A percentile compares a stretch with the other conserved stretches of the same genome.
These are phyloP conservation scores for Fusarium circinatum DNA, from an alignment of 2,329 filamentous ascomycete species.

Conservation along the genomic window DNA sequence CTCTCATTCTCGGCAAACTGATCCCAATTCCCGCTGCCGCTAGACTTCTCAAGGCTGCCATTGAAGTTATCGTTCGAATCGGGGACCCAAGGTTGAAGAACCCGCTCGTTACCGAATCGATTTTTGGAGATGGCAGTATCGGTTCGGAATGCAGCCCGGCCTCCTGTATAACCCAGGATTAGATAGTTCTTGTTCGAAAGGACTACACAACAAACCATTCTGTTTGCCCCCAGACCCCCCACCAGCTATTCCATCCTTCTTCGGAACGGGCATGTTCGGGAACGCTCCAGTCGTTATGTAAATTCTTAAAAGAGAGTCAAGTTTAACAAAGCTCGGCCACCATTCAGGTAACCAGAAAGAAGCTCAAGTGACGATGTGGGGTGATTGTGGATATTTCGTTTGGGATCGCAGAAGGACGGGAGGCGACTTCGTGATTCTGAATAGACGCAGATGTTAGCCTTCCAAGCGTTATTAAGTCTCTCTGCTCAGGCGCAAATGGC, in stretches of 20 bases:
- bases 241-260: conserved; percentile 52
- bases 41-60: conserved; percentile 74
- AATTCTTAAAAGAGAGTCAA: conserved; percentile 40
- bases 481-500: background rate
- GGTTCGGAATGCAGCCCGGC: conserved; percentile 78
- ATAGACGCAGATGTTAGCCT: conserved; percentile 13
- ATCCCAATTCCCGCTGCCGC: conserved; percentile 75
- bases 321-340: conserved; percentile 34
- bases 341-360: conserved; percentile 40
- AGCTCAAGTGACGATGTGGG: conserved; percentile 29
- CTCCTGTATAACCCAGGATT: conserved; percentile 61
- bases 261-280: conserved; percentile 51
- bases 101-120: conserved; percentile 74
- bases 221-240: conserved; percentile 48
- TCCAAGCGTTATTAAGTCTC: conserved; percentile 7
- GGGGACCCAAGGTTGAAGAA: conserved; percentile 84
- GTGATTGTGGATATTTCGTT: conserved; percentile 20
- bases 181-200: conserved; percentile 7
- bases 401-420: conserved; percentile 27
- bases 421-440: conserved; percentile 13
- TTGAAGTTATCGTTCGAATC: conserved; percentile 70
- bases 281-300: conserved; percentile 36
- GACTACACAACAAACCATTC: conserved; percentile 49
- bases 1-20: conserved; percentile 92
- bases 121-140: conserved; percentile 87